Evolutionary conservation across 2,329 filamentous ascomycete genomes (phyloP).

Genomic region (Pyrenochaeta sp.): DNA sequence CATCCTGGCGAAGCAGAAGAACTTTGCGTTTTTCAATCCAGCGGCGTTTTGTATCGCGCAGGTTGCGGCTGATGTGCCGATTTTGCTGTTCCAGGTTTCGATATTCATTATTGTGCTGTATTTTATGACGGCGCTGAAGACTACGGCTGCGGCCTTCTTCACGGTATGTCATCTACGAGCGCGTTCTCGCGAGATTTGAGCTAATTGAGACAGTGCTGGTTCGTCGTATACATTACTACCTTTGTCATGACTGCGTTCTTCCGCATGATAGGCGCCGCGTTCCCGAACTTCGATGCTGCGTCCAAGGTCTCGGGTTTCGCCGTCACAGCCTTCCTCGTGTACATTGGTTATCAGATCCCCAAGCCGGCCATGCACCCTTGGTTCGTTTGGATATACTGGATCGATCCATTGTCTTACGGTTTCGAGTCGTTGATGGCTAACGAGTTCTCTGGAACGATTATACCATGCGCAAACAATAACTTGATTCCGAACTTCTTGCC

Average conservation of each 20-base stretch:
- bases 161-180: too few species aligned
- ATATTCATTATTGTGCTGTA: conserved; percentile 71
- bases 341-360: conserved; percentile 64
- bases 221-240: conserved; percentile 63
- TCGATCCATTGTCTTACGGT: conserved; percentile 77
- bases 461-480: conserved; percentile 59
- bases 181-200: too few species aligned
- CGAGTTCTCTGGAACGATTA: conserved; percentile 72
- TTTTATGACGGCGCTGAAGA: conserved; percentile 79
- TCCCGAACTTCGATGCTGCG: conserved; percentile 67
- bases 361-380: conserved; percentile 72
- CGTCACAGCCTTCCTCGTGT: conserved; percentile 62
- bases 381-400: conserved; percentile 82
- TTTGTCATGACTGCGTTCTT: conserved; percentile 78
- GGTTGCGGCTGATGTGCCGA: conserved; percentile 63
- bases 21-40: conserved; percentile 86
- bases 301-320: conserved; percentile 60
- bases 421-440: conserved; percentile 81
- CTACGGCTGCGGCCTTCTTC: conserved; percentile 78
- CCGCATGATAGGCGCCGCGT: conserved; percentile 72
- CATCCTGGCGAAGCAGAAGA: conserved; percentile 84
- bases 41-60: conserved; percentile 77
- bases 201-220: too few species aligned
- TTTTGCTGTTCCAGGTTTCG: conserved; percentile 65
- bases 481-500: conserved; percentile 54